Evolutionary conservation across 2,329 filamentous ascomycete genomes (phyloP).

Genomic region (Helotiales sp.): DNA sequence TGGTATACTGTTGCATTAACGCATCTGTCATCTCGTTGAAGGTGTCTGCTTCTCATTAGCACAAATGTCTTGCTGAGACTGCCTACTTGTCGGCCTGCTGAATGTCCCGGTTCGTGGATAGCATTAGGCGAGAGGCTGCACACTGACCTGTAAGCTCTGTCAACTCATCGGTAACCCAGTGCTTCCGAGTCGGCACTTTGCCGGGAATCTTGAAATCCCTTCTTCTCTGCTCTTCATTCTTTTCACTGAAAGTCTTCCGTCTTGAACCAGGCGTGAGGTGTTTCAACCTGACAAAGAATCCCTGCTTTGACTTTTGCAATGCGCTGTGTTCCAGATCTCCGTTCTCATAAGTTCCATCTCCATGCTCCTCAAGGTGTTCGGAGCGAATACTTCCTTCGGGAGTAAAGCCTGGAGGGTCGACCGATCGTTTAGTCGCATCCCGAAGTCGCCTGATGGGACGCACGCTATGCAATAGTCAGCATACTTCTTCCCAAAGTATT

Average conservation of each 20-base stretch:
- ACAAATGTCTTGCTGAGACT: too few species aligned
- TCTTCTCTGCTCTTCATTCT: conserved; percentile 42
- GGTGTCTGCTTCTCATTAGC: conserved; percentile 59
- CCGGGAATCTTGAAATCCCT: conserved; percentile 76
- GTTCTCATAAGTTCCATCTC: conserved; percentile 22
- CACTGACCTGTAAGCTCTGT: conserved; percentile 56
- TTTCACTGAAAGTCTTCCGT: conserved; percentile 30
- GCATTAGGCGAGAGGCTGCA: not conserved
- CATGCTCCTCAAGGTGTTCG: conserved; percentile 24
- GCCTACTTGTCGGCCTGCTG: too few species aligned
- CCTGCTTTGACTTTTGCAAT: conserved; percentile 35
- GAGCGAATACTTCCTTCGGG: conserved; percentile 32
- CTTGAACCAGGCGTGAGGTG: conserved; percentile 25
- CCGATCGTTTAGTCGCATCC: conserved; percentile 34
- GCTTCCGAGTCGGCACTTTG: conserved; percentile 74
- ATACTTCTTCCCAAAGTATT: too few species aligned
- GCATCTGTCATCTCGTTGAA: conserved; percentile 97
- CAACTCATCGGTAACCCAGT: conserved; percentile 78
- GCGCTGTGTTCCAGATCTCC: conserved; percentile 25
- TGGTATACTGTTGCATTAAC: conserved; percentile 80
- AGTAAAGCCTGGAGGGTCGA: conserved; percentile 34
- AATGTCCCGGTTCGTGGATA: too few species aligned
- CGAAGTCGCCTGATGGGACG: conserved; percentile 55
- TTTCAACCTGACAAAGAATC: conserved; percentile 32
- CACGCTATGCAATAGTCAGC: too few species aligned